Percentiles rank a stretch among this genome's conserved stretches.
Conservation (phyloP, 1,139 yeast species). For the Torulaspora globosa region DNA sequence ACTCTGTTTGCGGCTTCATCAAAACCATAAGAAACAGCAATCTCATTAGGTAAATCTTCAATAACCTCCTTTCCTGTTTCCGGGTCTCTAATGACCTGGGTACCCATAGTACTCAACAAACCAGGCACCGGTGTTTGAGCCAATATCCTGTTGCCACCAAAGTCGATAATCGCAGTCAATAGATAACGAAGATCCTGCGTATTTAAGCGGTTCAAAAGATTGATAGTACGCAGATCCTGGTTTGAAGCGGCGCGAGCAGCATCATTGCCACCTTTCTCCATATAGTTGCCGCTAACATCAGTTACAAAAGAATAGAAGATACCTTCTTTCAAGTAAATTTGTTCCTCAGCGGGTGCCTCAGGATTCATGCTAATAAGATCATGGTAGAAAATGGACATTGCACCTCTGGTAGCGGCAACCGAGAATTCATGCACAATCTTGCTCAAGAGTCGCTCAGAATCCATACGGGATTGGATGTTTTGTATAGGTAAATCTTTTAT, state of each 20-base stretch:
- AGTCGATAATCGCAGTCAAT: conserved; percentile 81
- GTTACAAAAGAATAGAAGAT: conserved; percentile 80
- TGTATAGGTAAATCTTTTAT: conserved; percentile 64
- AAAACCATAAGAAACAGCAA: conserved; percentile 57
- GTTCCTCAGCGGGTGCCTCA: conserved; percentile 54
- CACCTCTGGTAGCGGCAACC: conserved; percentile 71
- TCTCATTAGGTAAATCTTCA: conserved; percentile 33
- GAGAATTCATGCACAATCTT: conserved; percentile 78
- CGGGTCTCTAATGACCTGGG: conserved; percentile 34
- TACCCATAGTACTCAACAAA: conserved; percentile 50
- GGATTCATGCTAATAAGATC: conserved; percentile 80
- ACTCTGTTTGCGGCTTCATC: conserved; percentile 52
- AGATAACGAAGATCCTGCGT: conserved; percentile 61
- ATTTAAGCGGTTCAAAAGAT: conserved; percentile 64
- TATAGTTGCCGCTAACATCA: conserved; percentile 69
- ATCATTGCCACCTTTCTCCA: conserved; percentile 68
- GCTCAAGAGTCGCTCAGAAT: conserved; percentile 70
- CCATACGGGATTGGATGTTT: conserved; percentile 60
- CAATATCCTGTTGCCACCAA: conserved; percentile 78
- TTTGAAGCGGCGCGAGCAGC: conserved; percentile 80
- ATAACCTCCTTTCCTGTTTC: conserved; percentile 36
- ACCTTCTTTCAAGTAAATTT: conserved; percentile 72
- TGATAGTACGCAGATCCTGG: conserved; percentile 75
- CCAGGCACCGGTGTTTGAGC: conserved; percentile 99
- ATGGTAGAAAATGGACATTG: conserved; percentile 69